Percentiles rank a stretch among this genome's conserved stretches.
Evolutionary conservation across 2,329 filamentous ascomycete genomes (phyloP).

Genomic region (Fusarium redolens): DNA sequence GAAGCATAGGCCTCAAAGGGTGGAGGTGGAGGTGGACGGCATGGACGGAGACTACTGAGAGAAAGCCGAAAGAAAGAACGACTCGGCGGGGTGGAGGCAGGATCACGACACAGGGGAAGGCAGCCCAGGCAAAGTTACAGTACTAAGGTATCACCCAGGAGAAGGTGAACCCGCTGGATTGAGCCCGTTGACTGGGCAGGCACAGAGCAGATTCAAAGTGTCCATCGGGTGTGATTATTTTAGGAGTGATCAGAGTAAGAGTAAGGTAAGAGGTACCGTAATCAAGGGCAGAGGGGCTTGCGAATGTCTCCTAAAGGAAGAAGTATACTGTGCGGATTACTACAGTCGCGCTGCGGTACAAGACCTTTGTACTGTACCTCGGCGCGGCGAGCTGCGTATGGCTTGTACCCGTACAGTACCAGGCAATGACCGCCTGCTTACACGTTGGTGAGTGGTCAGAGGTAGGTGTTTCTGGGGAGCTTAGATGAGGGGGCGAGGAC

Average conservation of each 20-base stretch:
- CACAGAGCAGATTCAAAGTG: conserved; percentile 7
- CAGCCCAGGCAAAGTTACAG: conserved; percentile 15
- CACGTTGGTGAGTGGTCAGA: conserved; percentile 41
- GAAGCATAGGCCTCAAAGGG: conserved; percentile 43
- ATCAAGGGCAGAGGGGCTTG: conserved; percentile 44
- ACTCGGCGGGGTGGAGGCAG: conserved; percentile 5
- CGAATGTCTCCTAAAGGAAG: conserved; percentile 22
- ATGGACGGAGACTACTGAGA: conserved; percentile 16
- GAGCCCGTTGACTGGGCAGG: conserved; percentile 33
- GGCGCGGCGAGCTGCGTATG: conserved; percentile 46
- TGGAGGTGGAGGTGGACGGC: conserved; percentile 32
- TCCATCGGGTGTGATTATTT: conserved; percentile 13
- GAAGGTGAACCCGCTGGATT: conserved; percentile 25
- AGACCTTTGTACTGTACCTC: conserved; percentile 51
- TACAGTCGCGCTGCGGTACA: conserved; percentile 44
- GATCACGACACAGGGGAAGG: conserved; percentile 14
- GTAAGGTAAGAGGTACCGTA: conserved; percentile 18
- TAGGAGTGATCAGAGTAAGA: conserved; percentile 32
- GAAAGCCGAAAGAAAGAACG: conserved; percentile 14
- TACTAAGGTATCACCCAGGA: conserved; percentile 28
- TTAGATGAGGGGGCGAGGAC: conserved; percentile 40
- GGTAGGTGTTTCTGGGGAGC: conserved; percentile 34
- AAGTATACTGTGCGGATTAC: conserved; percentile 53
- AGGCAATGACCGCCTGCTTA: conserved; percentile 39
- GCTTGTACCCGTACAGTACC: conserved; percentile 56